Conservation (phyloP, 331 rosid genomes). For the Erythrophleum ivorense region DNA sequence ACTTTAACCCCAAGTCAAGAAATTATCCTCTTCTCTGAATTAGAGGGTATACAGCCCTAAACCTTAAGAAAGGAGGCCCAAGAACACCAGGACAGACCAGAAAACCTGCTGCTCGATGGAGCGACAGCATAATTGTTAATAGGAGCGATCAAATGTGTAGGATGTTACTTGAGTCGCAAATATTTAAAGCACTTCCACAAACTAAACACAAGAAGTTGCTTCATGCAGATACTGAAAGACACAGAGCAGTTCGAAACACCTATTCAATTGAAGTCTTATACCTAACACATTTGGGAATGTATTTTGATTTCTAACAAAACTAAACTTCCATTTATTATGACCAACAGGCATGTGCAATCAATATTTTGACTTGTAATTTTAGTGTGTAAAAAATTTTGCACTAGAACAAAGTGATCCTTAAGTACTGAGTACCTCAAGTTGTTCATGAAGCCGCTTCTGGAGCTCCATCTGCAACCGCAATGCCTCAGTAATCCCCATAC, state of each 20-base stretch:
- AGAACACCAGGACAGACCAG: not conserved
- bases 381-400: not conserved
- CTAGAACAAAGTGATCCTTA: not conserved
- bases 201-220: not conserved
- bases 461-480: slow-evolving; percentile 81
- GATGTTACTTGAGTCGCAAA: not conserved
- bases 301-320: slow-evolving; percentile 5
- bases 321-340: not conserved
- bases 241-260: not conserved
- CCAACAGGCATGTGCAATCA: not conserved
- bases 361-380: not conserved
- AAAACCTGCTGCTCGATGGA: not conserved
- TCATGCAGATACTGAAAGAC: not conserved
- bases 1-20: not conserved
- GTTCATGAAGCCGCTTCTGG: slow-evolving; percentile 85
- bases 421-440: slow-evolving; percentile 63
- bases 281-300: not conserved
- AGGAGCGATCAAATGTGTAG: no score
- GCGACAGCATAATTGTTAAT: not conserved
- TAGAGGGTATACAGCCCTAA: not conserved
- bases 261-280: not conserved
- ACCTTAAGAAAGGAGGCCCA: not conserved
- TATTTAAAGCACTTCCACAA: not conserved
- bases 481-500: slow-evolving; percentile 66
- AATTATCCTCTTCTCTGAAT: not conserved